These are phyloP conservation scores for Geotrichum reessii DNA, from an alignment of 1,139 yeast species.

Conservation along the genomic window DNA sequence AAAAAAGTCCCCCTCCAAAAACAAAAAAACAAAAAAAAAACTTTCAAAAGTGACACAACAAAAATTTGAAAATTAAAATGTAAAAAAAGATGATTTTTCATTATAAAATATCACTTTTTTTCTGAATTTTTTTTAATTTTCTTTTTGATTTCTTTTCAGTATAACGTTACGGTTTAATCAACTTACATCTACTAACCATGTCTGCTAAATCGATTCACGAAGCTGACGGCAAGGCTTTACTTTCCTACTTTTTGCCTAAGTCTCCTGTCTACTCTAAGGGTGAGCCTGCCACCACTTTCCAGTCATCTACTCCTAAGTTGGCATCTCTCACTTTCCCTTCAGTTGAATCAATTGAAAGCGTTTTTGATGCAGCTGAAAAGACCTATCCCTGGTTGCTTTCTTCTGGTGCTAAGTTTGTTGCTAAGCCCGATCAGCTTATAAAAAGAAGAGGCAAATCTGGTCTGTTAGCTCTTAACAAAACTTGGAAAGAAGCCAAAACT, in stretches of 20 bases:
- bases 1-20: background rate
- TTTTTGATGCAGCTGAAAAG: constrained; percentile 37
- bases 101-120: background rate
- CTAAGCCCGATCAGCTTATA: constrained; percentile 45
- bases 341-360: constrained; percentile 32
- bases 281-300: constrained; percentile 37
- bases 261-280: constrained; percentile 37
- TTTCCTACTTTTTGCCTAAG: constrained; percentile 41
- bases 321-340: constrained; percentile 37
- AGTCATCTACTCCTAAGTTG: constrained; percentile 38
- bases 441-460: constrained; percentile 46
- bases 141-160: background rate
- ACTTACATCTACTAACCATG: constrained; percentile 27
- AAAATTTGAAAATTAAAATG: background rate
- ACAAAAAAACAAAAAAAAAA: background rate
- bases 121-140: too few species aligned
- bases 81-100: background rate
- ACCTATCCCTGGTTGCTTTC: constrained; percentile 41
- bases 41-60: background rate
- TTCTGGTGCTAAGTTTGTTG: constrained; percentile 40
- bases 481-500: constrained; percentile 42
- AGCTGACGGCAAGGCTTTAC: constrained; percentile 45
- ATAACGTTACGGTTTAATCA: background rate
- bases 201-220: constrained; percentile 45
- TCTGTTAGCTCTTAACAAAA: constrained; percentile 41